These are phyloP conservation scores for Tulasnella sp. DNA, from an alignment of 768 basidiomycete genomes.

Conservation along the genomic window DNA sequence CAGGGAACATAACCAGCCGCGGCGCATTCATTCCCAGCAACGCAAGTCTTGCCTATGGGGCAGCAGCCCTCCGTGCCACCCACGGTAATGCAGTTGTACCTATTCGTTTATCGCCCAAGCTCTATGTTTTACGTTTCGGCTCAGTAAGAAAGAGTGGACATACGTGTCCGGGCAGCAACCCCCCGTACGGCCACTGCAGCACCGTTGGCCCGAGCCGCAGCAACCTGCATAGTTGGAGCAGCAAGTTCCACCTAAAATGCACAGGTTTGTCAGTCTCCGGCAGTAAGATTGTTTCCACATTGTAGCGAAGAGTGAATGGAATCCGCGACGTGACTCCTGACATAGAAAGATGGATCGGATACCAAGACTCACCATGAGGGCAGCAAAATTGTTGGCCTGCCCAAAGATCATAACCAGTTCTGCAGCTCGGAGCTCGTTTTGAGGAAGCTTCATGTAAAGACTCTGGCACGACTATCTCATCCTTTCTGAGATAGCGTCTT, in stretches of 20 bases:
- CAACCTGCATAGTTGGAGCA: not conserved
- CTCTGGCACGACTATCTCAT: not conserved
- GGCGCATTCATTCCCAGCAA: not conserved
- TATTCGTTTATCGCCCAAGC: not conserved
- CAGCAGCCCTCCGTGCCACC: conserved; percentile 3
- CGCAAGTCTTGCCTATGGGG: conserved; percentile 12
- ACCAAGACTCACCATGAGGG: conserved; percentile 2
- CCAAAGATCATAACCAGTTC: conserved; percentile 16
- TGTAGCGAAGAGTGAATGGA: too few relatives aligned
- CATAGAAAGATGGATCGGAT: not conserved
- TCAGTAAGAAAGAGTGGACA: not conserved
- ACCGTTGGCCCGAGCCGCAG: too few relatives aligned
- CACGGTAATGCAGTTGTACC: conserved; percentile 2
- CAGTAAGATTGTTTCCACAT: not conserved
- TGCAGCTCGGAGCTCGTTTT: not conserved
- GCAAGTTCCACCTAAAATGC: conserved; percentile 15
- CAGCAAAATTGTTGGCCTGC: not conserved
- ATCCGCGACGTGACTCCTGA: too few relatives aligned
- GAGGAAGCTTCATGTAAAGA: not conserved
- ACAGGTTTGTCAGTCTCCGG: not conserved
- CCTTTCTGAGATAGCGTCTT: not conserved
- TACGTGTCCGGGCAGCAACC: conserved; percentile 20
- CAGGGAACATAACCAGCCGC: conserved; percentile 21
- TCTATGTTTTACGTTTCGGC: too few relatives aligned
- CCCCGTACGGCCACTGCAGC: too few relatives aligned